Evolutionary conservation across 345 rosid genomes (phyloP), one percentile per base, ranked within the genome.

Genomic region (Acer yangbiense): DNA sequence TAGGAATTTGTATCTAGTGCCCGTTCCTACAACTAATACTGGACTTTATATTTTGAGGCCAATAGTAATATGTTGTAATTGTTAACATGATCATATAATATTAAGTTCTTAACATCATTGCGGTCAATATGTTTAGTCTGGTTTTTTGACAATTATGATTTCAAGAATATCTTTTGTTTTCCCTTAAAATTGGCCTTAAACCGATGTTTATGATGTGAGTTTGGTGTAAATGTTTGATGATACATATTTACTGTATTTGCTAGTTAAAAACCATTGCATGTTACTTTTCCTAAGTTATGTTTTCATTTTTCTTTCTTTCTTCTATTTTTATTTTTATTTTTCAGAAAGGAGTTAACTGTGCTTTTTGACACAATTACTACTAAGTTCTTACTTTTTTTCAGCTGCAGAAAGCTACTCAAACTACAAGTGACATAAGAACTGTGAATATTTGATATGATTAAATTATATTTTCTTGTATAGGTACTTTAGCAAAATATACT

Each of bases 401-500:
- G 55, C 54, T 73, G 35, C 68, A 73, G 57, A 61, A 61, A 18
- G 25, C 20, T 61, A 11, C 17, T 48, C 14, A 35, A 20, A 60
- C 16, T 21, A 60, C 39, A 41, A 58, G 41, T 41, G 52, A 16
- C 27, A 3, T 73, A 50, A 50, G 73, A 50, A 25, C 1, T 21
- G 9, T 35, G 27, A 71, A 48, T 20, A 61, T 61, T 60, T 43
- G 65, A 35, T 58, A 55, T 78, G 23, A 57, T 52, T 68, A 27
- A 27, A 58, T 73, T 72, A 79, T 43, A 67, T 72, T 29, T 73
- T 48, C 64, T 66, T 75, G 14, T 73, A 32, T 80, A 97, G 99
- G 99, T 65, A 90, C 98, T 73, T 84, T 97, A 71, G 94, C 96
- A 65, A 97, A 94, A 78, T 97, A 97, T 86, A 93, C 99, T 29